Evolutionary conservation across 768 basidiomycete genomes (phyloP).

Genomic region (Agrocybe pediades): DNA sequence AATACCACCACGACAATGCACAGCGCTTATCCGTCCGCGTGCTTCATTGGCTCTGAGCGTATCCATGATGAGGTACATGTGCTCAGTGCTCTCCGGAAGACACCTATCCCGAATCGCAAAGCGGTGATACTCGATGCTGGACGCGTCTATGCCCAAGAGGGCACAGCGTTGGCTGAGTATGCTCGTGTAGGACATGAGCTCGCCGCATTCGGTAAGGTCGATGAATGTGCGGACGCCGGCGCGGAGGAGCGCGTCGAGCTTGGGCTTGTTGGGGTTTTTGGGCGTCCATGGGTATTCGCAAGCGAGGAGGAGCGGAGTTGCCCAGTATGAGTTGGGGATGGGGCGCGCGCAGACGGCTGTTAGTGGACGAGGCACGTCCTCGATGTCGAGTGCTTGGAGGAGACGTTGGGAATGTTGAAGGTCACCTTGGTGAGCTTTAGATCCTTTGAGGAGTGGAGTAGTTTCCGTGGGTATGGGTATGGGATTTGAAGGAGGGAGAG

Average conservation of each 20-base stretch:
- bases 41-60: conserved; percentile 61
- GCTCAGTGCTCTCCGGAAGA: conserved; percentile 58
- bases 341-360: conserved; percentile 44
- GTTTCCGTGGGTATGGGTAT: not conserved
- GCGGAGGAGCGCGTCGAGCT: conserved; percentile 70
- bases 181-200: conserved; percentile 66
- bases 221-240: conserved; percentile 81
- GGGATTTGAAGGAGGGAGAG: not conserved
- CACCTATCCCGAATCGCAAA: conserved; percentile 79
- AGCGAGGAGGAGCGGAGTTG: conserved; percentile 68
- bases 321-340: conserved; percentile 88
- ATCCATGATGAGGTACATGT: conserved; percentile 59
- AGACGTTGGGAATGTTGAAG: conserved; percentile 9
- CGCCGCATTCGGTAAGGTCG: conserved; percentile 82
- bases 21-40: conserved; percentile 63
- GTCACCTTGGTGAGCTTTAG: conserved; percentile 3
- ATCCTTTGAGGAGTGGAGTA: not conserved
- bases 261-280: conserved; percentile 55
- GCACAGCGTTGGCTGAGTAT: conserved; percentile 54
- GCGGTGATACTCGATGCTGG: conserved; percentile 70
- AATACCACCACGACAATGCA: conserved; percentile 81
- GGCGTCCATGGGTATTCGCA: conserved; percentile 85
- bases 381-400: conserved; percentile 10
- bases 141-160: conserved; percentile 54
- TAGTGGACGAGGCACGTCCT: conserved; percentile 13